Evolutionary conservation across 208 protist species (phyloP).

Genomic region (Tritrichomonas foetus): DNA sequence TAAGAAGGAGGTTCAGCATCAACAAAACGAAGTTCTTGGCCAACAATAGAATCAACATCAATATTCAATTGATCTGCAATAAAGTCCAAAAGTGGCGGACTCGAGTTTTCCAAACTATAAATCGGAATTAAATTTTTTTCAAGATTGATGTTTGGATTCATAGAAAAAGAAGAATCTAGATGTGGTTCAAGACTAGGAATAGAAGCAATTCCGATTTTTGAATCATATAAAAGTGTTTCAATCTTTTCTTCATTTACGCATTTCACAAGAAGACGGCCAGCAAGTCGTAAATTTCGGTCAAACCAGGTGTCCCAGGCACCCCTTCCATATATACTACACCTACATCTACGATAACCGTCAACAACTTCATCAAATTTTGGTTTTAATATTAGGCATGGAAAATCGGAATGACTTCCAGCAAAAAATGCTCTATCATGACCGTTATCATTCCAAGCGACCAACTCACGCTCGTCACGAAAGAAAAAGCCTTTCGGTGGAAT

Average conservation of each 20-base stretch:
- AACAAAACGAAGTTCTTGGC: neutral
- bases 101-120: neutral
- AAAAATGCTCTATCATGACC: neutral
- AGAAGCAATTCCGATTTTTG: neutral
- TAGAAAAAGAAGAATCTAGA: neutral
- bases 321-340: neutral
- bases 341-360: neutral
- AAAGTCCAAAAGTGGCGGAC: neutral
- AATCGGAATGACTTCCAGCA: conserved; percentile 11
- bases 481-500: neutral
- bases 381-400: conserved; percentile 11
- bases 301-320: neutral
- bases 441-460: conserved; percentile 30
- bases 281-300: neutral
- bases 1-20: neutral
- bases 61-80: neutral
- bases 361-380: neutral
- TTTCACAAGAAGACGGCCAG: neutral
- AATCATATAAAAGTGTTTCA: neutral
- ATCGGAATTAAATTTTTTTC: neutral
- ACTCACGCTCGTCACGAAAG: neutral
- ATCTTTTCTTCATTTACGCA: neutral
- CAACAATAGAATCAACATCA: neutral
- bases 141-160: neutral
- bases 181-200: neutral